Percentiles rank a stretch among this genome's conserved stretches.
Conservation (phyloP, 345 rosid species). For the Populus nigra region DNA sequence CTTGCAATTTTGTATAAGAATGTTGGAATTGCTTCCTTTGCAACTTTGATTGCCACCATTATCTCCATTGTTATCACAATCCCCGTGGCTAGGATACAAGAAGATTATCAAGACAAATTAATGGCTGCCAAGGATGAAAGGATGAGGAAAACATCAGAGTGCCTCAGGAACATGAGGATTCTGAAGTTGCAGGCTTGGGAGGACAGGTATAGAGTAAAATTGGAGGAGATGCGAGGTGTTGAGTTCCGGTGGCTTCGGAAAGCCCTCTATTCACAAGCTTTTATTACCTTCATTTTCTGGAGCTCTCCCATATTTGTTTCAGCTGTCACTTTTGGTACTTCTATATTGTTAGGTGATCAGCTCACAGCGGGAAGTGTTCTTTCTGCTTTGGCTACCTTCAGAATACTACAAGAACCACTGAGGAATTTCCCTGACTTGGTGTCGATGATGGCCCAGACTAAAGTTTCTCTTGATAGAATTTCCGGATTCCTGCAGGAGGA, state of each 20-base stretch:
- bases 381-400: slow-evolving; percentile 97
- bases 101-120: slow-evolving; percentile 90
- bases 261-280: slow-evolving; percentile 98
- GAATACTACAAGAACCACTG: slow-evolving; percentile 98
- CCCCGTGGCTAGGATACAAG: slow-evolving; percentile 87
- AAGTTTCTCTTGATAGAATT: slow-evolving; percentile 96
- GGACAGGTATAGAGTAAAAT: slow-evolving; percentile 67
- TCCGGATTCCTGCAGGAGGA: slow-evolving; percentile 96
- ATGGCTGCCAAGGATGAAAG: slow-evolving; percentile 99
- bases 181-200: slow-evolving; percentile 99
- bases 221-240: slow-evolving; percentile 90
- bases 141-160: slow-evolving; percentile 98
- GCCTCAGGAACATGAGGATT: slow-evolving; percentile 97
- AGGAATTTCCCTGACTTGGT: slow-evolving; percentile 98
- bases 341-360: slow-evolving; percentile 75
- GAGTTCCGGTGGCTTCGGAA: slow-evolving; percentile 91
- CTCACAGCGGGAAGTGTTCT: slow-evolving; percentile 99
- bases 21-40: slow-evolving; percentile 93
- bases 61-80: slow-evolving; percentile 77
- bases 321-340: slow-evolving; percentile 88
- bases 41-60: slow-evolving; percentile 87
- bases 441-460: slow-evolving; percentile 98
- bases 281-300: slow-evolving; percentile 94
- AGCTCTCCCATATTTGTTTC: slow-evolving; percentile 99
- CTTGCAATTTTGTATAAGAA: slow-evolving; percentile 89